These are phyloP conservation scores for Ambrosia trifida DNA, from an alignment of 129 eudicot genomes.

Conservation along the genomic window DNA sequence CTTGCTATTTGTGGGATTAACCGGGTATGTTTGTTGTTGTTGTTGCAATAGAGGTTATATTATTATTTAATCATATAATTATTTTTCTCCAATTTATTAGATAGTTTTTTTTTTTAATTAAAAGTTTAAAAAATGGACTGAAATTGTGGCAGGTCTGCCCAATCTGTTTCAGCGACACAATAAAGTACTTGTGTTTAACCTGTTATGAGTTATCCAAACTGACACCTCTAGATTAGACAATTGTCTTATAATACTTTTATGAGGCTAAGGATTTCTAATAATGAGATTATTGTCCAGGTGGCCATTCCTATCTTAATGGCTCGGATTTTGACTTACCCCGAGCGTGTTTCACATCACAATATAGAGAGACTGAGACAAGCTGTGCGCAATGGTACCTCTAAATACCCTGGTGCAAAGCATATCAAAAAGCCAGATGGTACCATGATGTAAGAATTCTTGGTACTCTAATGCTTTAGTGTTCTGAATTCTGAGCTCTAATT, in stretches of 20 bases:
- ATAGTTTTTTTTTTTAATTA: neutral
- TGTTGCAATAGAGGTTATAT: neutral
- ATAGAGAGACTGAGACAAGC: slow-evolving; percentile 86
- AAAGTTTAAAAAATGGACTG: neutral
- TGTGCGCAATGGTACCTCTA: slow-evolving; percentile 81
- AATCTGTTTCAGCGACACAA: neutral
- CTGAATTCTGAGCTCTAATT: neutral
- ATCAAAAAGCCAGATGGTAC: slow-evolving; percentile 68
- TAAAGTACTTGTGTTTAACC: neutral
- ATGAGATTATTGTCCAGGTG: slow-evolving; percentile 53
- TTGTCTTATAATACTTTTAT: slow-evolving; percentile 18
- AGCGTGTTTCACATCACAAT: slow-evolving; percentile 87
- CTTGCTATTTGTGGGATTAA: no score
- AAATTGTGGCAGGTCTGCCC: neutral
- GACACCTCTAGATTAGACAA: slow-evolving; percentile 16
- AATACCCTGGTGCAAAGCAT: slow-evolving; percentile 95
- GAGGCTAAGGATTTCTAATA: neutral
- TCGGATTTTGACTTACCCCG: slow-evolving; percentile 77
- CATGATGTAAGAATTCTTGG: slow-evolving; percentile 53
- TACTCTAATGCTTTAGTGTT: neutral
- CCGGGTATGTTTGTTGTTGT: no score
- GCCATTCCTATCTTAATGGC: slow-evolving; percentile 93
- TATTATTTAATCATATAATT: neutral
- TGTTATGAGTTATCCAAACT: no score
- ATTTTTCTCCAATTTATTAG: neutral